Percentiles rank a stretch among this genome's conserved stretches.
These are phyloP conservation scores for Xylaria sp. DNA, from an alignment of 2,329 filamentous ascomycete genomes.

Conservation along the genomic window DNA sequence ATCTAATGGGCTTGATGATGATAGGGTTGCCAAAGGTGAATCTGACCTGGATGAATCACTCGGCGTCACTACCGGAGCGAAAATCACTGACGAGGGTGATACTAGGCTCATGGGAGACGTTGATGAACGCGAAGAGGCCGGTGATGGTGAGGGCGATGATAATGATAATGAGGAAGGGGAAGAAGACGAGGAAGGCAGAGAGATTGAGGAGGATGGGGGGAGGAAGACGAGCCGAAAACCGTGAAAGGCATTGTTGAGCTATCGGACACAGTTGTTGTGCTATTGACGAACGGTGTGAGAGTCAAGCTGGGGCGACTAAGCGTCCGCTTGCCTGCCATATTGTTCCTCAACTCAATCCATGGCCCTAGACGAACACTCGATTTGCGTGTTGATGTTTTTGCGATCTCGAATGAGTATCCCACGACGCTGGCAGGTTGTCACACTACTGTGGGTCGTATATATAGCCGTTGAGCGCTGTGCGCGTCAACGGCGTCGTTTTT, in stretches of 20 bases:
- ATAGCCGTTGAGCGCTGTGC: no score
- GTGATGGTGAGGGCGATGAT: not conserved
- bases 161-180: not conserved
- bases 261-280: constrained; percentile 24
- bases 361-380: not conserved
- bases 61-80: not conserved
- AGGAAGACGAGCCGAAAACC: not conserved
- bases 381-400: not conserved
- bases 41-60: not conserved
- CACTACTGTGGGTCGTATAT: no score
- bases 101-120: not conserved
- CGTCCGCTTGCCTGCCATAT: constrained; percentile 11
- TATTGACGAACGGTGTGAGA: constrained; percentile 33
- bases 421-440: not conserved
- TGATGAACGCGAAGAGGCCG: constrained; percentile 6
- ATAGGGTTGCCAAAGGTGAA: not conserved
- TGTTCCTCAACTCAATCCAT: not conserved
- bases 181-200: not conserved
- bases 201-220: not conserved
- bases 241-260: constrained; percentile 1
- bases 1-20: not conserved
- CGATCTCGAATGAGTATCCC: not conserved
- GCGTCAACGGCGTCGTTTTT: no score
- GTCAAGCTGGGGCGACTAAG: not conserved
- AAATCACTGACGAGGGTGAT: not conserved